These are phyloP conservation scores for Fonsecaea nubica DNA, from an alignment of 2,329 filamentous ascomycete species.

Conservation along the genomic window DNA sequence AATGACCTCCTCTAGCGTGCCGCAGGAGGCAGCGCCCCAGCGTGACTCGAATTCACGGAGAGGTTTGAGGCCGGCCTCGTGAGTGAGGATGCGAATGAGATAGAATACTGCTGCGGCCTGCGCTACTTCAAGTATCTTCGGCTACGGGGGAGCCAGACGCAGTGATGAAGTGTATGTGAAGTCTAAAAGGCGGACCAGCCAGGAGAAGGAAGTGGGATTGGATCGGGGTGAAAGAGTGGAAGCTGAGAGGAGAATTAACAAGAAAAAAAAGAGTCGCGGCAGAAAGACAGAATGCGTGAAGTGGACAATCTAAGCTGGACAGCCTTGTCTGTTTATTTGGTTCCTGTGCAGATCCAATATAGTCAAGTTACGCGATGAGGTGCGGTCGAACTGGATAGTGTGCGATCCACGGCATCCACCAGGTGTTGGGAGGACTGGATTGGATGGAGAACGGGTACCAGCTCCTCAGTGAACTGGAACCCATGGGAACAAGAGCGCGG, in stretches of 20 bases:
- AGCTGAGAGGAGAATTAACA: background rate
- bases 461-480: background rate
- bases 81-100: background rate
- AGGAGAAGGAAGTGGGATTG: background rate
- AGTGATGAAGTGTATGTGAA: background rate
- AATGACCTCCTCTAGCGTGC: background rate
- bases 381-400: background rate
- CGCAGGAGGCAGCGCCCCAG: background rate
- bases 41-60: background rate
- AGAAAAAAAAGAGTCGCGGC: background rate
- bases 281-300: background rate
- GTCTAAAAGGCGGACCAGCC: background rate
- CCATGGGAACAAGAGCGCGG: background rate
- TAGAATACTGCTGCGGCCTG: background rate
- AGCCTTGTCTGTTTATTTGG: constrained; percentile 1
- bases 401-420: background rate
- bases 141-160: background rate
- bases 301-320: background rate
- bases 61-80: background rate
- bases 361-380: background rate
- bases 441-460: background rate
- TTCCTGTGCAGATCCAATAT: background rate
- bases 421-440: background rate
- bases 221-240: background rate
- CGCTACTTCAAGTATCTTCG: background rate